These are phyloP conservation scores for Babesia divergens DNA, from an alignment of 169 alveolate genomes.

Conservation along the genomic window DNA sequence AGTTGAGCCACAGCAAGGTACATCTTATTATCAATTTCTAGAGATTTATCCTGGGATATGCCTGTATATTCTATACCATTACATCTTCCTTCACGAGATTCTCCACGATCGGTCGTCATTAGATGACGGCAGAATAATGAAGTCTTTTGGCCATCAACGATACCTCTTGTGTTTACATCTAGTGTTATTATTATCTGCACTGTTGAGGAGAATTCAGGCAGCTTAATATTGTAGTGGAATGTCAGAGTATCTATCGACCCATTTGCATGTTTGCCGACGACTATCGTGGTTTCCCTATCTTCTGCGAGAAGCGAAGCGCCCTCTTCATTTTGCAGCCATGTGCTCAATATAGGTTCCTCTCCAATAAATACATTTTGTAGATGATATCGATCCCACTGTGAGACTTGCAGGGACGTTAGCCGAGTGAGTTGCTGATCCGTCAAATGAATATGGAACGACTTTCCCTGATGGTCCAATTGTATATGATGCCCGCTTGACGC, in stretches of 20 bases:
- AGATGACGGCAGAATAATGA: neutral
- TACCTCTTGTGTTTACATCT: neutral
- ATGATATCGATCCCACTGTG: constrained; percentile 16
- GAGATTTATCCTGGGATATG: neutral
- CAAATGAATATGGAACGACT: neutral
- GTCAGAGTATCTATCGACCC: neutral
- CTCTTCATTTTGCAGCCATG: constrained; percentile 3
- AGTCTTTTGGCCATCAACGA: too few species aligned
- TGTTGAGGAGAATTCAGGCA: neutral
- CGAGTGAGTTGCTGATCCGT: neutral
- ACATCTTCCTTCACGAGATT: neutral
- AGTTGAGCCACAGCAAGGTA: neutral
- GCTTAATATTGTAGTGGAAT: neutral
- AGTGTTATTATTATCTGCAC: neutral
- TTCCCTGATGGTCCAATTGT: neutral
- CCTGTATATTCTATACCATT: neutral
- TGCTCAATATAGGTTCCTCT: neutral
- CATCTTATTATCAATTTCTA: neutral
- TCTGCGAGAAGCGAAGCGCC: constrained; percentile 10
- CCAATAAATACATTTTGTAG: constrained; percentile 5
- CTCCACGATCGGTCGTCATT: neutral
- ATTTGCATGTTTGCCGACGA: neutral
- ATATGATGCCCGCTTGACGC: neutral
- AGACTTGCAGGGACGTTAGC: neutral
- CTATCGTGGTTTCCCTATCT: neutral